These are phyloP conservation scores for Leccinellum luteum DNA, from an alignment of 768 basidiomycete genomes.

Conservation along the genomic window DNA sequence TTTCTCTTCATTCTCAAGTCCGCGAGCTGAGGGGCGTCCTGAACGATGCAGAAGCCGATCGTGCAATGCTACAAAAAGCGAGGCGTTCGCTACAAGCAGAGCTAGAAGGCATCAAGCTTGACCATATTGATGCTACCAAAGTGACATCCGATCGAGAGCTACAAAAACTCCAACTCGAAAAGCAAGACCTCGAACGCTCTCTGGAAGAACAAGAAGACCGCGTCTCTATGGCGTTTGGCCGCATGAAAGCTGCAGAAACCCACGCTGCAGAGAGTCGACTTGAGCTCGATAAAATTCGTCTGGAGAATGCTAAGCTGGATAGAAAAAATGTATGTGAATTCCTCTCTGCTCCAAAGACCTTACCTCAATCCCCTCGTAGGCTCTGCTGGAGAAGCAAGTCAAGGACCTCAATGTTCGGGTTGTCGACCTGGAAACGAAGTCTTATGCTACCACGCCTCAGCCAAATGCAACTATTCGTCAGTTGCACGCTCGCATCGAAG, in stretches of 20 bases:
- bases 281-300: slow-evolving; percentile 70
- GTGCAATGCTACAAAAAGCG: slow-evolving; percentile 76
- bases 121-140: slow-evolving; percentile 66
- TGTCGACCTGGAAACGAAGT: slow-evolving; percentile 78
- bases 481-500: slow-evolving; percentile 69
- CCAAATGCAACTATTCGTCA: slow-evolving; percentile 54
- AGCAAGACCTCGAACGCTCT: slow-evolving; percentile 76
- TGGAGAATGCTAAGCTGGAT: slow-evolving; percentile 82
- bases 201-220: slow-evolving; percentile 78
- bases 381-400: slow-evolving; percentile 78
- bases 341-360: not conserved
- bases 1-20: slow-evolving; percentile 81
- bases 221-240: slow-evolving; percentile 65
- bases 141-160: slow-evolving; percentile 71
- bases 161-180: slow-evolving; percentile 73
- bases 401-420: slow-evolving; percentile 83
- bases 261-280: slow-evolving; percentile 73
- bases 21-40: slow-evolving; percentile 77
- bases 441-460: slow-evolving; percentile 63
- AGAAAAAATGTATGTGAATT: slow-evolving; percentile 60
- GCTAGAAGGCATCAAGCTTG: slow-evolving; percentile 75
- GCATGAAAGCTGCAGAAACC: slow-evolving; percentile 78
- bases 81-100: slow-evolving; percentile 78
- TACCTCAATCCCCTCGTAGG: slow-evolving; percentile 41
- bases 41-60: slow-evolving; percentile 83